Evolutionary conservation across 768 basidiomycete species (phyloP).

Genomic region (Suillus subalutaceus): DNA sequence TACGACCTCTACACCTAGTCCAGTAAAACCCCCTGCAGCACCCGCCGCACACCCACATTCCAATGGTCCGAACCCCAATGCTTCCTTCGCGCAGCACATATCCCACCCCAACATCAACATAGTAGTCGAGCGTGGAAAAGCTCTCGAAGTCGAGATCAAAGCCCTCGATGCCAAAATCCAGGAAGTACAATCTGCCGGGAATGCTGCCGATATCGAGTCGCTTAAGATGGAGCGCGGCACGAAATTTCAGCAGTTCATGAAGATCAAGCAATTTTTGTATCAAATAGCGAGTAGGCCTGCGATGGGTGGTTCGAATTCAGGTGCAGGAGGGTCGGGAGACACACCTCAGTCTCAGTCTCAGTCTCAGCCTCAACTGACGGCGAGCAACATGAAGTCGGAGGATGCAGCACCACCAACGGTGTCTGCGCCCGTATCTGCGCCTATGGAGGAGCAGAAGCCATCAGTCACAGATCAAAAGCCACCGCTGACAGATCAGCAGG

Average conservation of each 20-base stretch:
- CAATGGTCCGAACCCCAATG: slow-evolving; percentile 11
- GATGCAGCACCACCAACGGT: background rate
- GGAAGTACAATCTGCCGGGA: slow-evolving; percentile 21
- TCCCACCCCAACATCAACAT: slow-evolving; percentile 13
- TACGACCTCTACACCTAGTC: slow-evolving; percentile 23
- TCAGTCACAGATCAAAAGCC: slow-evolving; percentile 19
- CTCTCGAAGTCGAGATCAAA: slow-evolving; percentile 20
- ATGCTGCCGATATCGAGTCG: slow-evolving; percentile 14
- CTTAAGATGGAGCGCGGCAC: slow-evolving; percentile 16
- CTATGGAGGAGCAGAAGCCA: slow-evolving; percentile 26
- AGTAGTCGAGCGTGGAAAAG: slow-evolving; percentile 26
- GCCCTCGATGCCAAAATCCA: slow-evolving; percentile 20
- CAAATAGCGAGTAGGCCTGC: background rate
- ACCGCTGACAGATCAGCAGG: slow-evolving; percentile 16
- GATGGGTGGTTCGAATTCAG: background rate
- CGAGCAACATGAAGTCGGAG: background rate
- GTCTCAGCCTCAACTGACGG: background rate
- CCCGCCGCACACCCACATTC: slow-evolving; percentile 24
- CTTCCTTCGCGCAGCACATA: slow-evolving; percentile 4
- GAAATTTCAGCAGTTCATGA: slow-evolving; percentile 14
- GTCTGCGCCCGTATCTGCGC: background rate
- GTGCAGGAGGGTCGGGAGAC: background rate
- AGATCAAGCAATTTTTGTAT: slow-evolving; percentile 19
- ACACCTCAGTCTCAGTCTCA: background rate
- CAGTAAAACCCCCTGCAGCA: slow-evolving; percentile 23